Percentiles rank a stretch among this genome's conserved stretches.
Conservation (phyloP, 306 rosid genomes). For the Prunus padus region DNA sequence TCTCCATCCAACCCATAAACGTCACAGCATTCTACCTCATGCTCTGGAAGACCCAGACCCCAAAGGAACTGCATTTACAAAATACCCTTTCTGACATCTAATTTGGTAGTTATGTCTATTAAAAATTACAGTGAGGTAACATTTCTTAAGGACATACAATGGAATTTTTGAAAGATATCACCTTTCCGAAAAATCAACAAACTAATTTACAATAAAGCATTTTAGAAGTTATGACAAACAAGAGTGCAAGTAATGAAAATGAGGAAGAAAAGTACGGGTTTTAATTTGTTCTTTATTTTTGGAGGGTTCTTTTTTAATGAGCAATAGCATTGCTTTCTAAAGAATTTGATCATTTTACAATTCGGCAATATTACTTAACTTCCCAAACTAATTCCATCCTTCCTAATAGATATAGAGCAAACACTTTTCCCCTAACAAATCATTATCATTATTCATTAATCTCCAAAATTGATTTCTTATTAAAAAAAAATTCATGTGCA, state of each 20-base stretch:
- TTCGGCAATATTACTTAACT: background rate
- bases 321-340: background rate
- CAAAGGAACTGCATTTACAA: slow-evolving; percentile 60
- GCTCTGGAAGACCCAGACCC: slow-evolving; percentile 78
- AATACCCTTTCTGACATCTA: slow-evolving; percentile 10
- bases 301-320: background rate
- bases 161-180: background rate
- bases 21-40: slow-evolving; percentile 78
- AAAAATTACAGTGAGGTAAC: background rate
- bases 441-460: background rate
- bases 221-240: background rate
- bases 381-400: background rate
- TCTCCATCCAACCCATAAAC: slow-evolving; percentile 86
- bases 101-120: background rate
- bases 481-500: background rate
- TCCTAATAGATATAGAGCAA: background rate
- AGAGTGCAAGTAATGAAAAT: background rate
- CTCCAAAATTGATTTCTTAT: background rate
- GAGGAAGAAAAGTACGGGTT: background rate
- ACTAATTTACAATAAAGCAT: background rate
- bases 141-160: background rate
- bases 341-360: background rate
- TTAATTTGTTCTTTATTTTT: background rate
- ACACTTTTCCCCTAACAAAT: background rate
- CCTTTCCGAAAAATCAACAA: background rate